Evolutionary conservation across 495 filamentous ascomycete genomes (phyloP).

Genomic region (Tuber magnatum): DNA sequence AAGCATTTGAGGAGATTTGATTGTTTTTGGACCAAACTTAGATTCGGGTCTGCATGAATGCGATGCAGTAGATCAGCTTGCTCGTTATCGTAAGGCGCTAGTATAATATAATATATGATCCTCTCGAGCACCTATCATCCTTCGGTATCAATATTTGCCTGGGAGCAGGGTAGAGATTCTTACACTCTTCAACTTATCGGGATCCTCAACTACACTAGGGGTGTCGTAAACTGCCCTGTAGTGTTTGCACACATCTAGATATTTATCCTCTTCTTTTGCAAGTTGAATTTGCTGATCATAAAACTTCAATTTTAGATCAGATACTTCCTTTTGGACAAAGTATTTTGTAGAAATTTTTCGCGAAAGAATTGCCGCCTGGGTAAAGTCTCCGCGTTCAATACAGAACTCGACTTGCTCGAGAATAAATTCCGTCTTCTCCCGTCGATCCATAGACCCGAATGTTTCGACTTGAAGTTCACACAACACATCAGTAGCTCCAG

Average conservation of each 20-base stretch:
- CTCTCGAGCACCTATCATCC: slow-evolving; percentile 69
- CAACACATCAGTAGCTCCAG: slow-evolving; percentile 80
- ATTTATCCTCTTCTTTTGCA: slow-evolving; percentile 93
- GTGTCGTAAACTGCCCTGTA: slow-evolving; percentile 94
- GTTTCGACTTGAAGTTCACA: slow-evolving; percentile 98
- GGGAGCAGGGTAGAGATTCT: slow-evolving; percentile 38
- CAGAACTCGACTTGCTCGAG: slow-evolving; percentile 89
- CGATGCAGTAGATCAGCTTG: slow-evolving; percentile 96
- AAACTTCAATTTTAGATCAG: slow-evolving; percentile 89
- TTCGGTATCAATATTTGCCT: neutral
- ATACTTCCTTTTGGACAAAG: slow-evolving; percentile 86
- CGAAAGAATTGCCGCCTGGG: slow-evolving; percentile 84
- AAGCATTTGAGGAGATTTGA: slow-evolving; percentile 77
- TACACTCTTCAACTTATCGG: slow-evolving; percentile 74
- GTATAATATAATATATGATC: slow-evolving; percentile 93
- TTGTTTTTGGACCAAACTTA: slow-evolving; percentile 42
- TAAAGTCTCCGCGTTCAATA: slow-evolving; percentile 94
- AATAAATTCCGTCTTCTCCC: slow-evolving; percentile 98
- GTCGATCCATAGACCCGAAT: slow-evolving; percentile 92
- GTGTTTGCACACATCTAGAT: slow-evolving; percentile 93
- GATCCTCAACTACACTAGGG: slow-evolving; percentile 83
- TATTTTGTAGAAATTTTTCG: slow-evolving; percentile 95
- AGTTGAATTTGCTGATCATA: slow-evolving; percentile 94
- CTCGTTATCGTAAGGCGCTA: slow-evolving; percentile 96
- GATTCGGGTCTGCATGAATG: slow-evolving; percentile 60